These are phyloP conservation scores for Claviceps citrina DNA, from an alignment of 2,329 filamentous ascomycete species.

Conservation along the genomic window DNA sequence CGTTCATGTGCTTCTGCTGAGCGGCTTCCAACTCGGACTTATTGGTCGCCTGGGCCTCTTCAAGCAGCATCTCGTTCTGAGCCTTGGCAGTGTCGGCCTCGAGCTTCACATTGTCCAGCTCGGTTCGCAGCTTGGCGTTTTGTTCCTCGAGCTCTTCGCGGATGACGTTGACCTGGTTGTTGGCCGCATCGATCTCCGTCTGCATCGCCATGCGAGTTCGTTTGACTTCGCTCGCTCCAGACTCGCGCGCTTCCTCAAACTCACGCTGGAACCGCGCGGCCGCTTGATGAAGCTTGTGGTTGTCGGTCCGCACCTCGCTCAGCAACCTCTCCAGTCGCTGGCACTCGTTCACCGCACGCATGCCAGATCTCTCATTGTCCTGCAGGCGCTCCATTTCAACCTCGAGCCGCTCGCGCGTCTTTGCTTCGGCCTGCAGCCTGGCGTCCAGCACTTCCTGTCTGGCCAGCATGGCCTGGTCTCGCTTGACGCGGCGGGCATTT, in stretches of 20 bases:
- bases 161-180: constrained; percentile 70
- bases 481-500: constrained; percentile 62
- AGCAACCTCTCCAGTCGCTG: constrained; percentile 43
- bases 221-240: constrained; percentile 64
- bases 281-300: constrained; percentile 55
- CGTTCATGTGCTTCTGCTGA: constrained; percentile 45
- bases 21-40: constrained; percentile 37
- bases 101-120: constrained; percentile 63
- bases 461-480: constrained; percentile 64
- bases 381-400: constrained; percentile 51
- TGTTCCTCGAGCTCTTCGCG: constrained; percentile 72
- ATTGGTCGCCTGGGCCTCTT: constrained; percentile 61
- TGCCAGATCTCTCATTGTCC: constrained; percentile 46
- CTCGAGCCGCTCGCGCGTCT: constrained; percentile 51
- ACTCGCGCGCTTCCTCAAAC: constrained; percentile 69
- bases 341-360: constrained; percentile 47
- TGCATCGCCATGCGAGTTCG: constrained; percentile 66
- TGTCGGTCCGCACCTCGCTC: constrained; percentile 46
- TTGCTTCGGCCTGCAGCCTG: constrained; percentile 58
- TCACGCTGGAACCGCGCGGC: constrained; percentile 62
- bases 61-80: constrained; percentile 68
- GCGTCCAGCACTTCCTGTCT: constrained; percentile 67
- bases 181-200: constrained; percentile 66
- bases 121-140: constrained; percentile 52
- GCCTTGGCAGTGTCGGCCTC: constrained; percentile 70